Percentiles rank a stretch among this genome's conserved stretches.
These are phyloP conservation scores for Paramecium sexaurelia DNA, from an alignment of 73 alveolate genomes.

Conservation along the genomic window DNA sequence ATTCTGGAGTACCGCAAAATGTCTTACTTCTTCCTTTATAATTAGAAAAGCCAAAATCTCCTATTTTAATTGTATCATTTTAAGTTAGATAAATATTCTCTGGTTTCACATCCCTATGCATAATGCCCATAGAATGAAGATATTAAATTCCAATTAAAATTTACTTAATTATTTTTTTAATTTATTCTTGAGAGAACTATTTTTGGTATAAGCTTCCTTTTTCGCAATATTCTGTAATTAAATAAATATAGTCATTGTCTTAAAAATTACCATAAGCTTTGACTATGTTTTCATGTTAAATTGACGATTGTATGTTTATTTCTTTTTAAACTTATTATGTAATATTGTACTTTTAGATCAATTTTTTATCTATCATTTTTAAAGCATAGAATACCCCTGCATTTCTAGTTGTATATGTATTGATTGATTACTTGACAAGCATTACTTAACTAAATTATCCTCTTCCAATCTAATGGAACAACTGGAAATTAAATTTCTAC, in stretches of 20 bases:
- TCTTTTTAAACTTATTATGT: background rate
- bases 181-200: background rate
- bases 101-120: conserved; percentile 19
- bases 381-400: background rate
- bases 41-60: conserved; percentile 25
- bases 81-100: background rate
- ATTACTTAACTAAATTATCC: conserved; percentile 5
- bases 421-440: background rate
- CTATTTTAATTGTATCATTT: background rate
- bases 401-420: background rate
- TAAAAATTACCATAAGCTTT: background rate
- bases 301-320: background rate
- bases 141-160: background rate
- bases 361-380: background rate
- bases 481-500: background rate
- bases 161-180: background rate
- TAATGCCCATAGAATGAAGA: background rate
- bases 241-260: background rate
- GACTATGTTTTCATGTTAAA: background rate
- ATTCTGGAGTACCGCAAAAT: conserved; percentile 12
- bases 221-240: conserved; percentile 2
- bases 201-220: background rate
- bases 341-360: background rate
- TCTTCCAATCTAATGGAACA: conserved; percentile 14
- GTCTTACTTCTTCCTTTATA: conserved; percentile 15